These are phyloP conservation scores for Laguncularia racemosa DNA, from an alignment of 345 rosid species.

Conservation along the genomic window DNA sequence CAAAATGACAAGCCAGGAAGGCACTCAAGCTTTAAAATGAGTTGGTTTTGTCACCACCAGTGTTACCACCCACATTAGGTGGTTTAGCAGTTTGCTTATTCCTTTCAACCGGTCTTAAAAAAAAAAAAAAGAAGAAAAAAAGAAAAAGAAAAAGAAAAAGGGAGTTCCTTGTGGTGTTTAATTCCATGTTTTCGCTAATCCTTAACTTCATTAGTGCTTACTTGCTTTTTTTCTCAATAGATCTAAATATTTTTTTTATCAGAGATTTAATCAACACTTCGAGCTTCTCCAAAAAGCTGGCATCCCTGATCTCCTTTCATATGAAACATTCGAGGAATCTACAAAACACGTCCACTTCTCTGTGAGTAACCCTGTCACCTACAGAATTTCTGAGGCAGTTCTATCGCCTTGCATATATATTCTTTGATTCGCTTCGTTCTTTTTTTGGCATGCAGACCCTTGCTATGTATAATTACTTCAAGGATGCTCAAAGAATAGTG, in stretches of 20 bases:
- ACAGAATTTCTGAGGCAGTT: too few relatives aligned
- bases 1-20: too few relatives aligned
- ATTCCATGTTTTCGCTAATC: neutral
- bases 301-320: conserved; percentile 66
- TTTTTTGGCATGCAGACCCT: conserved; percentile 33
- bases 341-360: conserved; percentile 63
- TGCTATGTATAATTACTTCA: conserved; percentile 63
- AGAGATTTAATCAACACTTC: conserved; percentile 93
- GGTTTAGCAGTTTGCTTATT: neutral
- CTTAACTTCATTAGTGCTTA: neutral
- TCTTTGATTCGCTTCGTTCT: neutral
- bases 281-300: conserved; percentile 92
- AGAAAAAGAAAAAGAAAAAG: neutral
- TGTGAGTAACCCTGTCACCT: conserved; percentile 35
- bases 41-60: too few relatives aligned
- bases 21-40: too few relatives aligned
- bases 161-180: neutral
- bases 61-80: too few relatives aligned
- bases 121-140: neutral
- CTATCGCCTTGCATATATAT: neutral
- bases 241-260: conserved; percentile 8
- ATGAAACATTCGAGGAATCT: conserved; percentile 64
- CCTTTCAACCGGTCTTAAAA: neutral
- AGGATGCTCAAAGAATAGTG: conserved; percentile 76
- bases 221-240: neutral